Conservation (phyloP, 208 protist genomes). For the Crithidia bombi region DNA sequence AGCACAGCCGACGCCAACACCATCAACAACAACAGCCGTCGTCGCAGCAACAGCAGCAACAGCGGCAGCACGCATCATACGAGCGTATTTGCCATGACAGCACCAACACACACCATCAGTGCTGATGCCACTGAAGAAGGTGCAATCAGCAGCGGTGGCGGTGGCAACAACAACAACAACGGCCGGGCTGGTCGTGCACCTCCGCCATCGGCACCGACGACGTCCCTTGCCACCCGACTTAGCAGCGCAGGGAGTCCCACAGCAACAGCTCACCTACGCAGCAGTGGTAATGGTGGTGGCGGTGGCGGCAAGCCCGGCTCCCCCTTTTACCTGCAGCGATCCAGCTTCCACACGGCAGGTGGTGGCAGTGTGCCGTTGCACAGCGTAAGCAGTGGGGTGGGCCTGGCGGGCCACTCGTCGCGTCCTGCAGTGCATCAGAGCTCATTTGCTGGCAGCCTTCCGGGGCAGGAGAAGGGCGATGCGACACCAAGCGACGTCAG, state of each 20-base stretch:
- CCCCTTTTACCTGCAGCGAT: slow-evolving; percentile 4
- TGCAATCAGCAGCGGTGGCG: slow-evolving; percentile 3
- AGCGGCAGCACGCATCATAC: background rate
- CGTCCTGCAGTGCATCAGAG: background rate
- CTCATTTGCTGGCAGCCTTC: slow-evolving; percentile 23
- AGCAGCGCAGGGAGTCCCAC: slow-evolving; percentile 4
- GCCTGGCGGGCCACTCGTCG: background rate
- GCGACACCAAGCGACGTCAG: slow-evolving; percentile 51
- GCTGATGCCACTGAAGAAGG: too few relatives aligned
- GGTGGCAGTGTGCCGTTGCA: background rate
- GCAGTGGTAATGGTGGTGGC: slow-evolving; percentile 8
- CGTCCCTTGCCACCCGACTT: slow-evolving; percentile 9
- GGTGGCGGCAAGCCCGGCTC: slow-evolving; percentile 18
- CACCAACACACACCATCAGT: background rate
- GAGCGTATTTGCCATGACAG: background rate
- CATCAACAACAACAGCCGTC: background rate
- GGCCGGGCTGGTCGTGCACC: background rate
- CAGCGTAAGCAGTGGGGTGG: background rate
- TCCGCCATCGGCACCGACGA: slow-evolving; percentile 13
- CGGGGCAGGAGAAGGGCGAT: slow-evolving; percentile 29
- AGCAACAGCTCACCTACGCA: slow-evolving; percentile 2
- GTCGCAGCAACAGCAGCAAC: slow-evolving; percentile 2
- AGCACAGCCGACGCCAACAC: too few relatives aligned
- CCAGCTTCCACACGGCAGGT: background rate
- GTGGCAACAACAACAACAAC: background rate